Conservation (phyloP, 371 early-diverging fungal genomes). For the Mortierella sp. region DNA sequence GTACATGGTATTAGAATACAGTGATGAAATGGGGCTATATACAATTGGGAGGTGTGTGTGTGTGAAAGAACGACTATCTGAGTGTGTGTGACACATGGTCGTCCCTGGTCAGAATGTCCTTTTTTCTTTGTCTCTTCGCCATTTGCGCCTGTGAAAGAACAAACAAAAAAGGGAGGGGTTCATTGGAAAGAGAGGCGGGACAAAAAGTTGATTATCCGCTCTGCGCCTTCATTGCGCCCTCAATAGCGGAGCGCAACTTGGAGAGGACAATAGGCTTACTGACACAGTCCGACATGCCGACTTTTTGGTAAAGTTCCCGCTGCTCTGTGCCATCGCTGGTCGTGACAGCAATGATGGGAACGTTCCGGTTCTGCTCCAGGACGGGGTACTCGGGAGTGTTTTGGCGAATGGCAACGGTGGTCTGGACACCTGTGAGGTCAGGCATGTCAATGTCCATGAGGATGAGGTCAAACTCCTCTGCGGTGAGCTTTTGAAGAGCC, state of each 20-base stretch:
- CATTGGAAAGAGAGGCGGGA: background rate
- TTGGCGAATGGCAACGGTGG: conserved; percentile 62
- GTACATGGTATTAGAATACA: background rate
- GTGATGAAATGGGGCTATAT: conserved; percentile 1
- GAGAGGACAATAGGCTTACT: conserved; percentile 46
- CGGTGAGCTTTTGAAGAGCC: conserved; percentile 63
- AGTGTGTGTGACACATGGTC: background rate
- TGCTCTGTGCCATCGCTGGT: conserved; percentile 60
- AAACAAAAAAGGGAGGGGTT: background rate
- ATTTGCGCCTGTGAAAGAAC: background rate
- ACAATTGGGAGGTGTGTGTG: background rate
- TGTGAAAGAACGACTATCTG: background rate
- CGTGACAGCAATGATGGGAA: conserved; percentile 79
- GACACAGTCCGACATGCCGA: conserved; percentile 53
- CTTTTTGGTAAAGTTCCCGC: conserved; percentile 40
- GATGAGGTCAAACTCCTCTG: conserved; percentile 65
- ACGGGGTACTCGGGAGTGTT: conserved; percentile 58
- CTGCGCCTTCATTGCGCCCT: conserved; percentile 21
- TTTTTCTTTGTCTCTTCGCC: background rate
- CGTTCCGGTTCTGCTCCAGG: conserved; percentile 61
- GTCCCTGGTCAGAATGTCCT: background rate
- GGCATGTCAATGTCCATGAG: conserved; percentile 82
- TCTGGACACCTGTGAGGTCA: conserved; percentile 67
- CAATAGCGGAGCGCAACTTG: conserved; percentile 40
- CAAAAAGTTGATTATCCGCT: background rate